phyloP scores from a whole-genome alignment of 2,329 filamentous ascomycete species.

The Rugonectria rugulosa region DNA sequence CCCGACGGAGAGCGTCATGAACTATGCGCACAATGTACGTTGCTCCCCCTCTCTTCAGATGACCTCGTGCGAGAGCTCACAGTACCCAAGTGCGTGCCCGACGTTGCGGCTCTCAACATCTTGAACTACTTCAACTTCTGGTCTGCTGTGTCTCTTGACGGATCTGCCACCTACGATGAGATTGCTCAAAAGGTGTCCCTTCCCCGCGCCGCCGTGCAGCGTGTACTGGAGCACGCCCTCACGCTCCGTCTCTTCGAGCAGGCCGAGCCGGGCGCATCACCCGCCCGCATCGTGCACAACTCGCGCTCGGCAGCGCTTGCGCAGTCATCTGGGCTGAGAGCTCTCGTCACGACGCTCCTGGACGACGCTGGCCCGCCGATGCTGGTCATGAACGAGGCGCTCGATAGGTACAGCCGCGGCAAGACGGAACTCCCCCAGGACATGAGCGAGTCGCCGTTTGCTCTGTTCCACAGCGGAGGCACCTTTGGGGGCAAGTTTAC shows the following conservation, averaged over 20 bases:
- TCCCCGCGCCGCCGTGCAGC: slow-evolving; percentile 46
- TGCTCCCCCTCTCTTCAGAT: too few relatives aligned
- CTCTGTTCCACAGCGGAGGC: slow-evolving; percentile 35
- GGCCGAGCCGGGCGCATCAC: background rate
- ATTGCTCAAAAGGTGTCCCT: slow-evolving; percentile 44
- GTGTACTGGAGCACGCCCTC: slow-evolving; percentile 47
- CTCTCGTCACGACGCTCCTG: too few relatives aligned
- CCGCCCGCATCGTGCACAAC: slow-evolving; percentile 41
- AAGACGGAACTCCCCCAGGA: slow-evolving; percentile 41
- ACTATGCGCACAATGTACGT: too few relatives aligned
- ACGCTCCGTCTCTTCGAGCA: slow-evolving; percentile 47
- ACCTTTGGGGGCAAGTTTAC: slow-evolving; percentile 7
- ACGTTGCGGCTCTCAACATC: slow-evolving; percentile 20
- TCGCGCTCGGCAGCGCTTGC: slow-evolving; percentile 46
- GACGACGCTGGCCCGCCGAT: too few relatives aligned
- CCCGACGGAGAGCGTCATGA: slow-evolving; percentile 19
- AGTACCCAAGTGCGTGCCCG: slow-evolving; percentile 20
- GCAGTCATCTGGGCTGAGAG: too few relatives aligned
- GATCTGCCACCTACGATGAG: slow-evolving; percentile 26
- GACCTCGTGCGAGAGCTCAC: too few relatives aligned
- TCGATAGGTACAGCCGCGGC: slow-evolving; percentile 42
- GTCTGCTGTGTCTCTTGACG: slow-evolving; percentile 32
- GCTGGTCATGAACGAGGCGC: slow-evolving; percentile 40
- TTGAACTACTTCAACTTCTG: slow-evolving; percentile 36
- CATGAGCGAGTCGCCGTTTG: slow-evolving; percentile 44